Evolutionary conservation across 2,329 filamentous ascomycete genomes (phyloP), one percentile per base, ranked within the genome.

Genomic region (Sporothrix pseudoabietina): DNA sequence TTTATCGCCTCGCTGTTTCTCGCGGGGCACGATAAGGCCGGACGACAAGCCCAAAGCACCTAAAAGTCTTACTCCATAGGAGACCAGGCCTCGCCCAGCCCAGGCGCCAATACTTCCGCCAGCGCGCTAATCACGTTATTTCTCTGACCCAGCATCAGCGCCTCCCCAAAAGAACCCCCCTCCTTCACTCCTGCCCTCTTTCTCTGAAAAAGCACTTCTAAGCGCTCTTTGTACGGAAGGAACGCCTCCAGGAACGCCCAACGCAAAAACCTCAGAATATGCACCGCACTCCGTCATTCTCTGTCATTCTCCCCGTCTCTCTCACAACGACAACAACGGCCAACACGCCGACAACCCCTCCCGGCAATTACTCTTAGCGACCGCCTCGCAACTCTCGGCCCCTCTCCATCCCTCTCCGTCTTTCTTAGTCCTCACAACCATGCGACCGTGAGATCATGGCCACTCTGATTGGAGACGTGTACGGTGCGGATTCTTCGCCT

Each of bases 401-500:
- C 30, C 41, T 16, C 14, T 35, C 8, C 52, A 26, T 47, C n/a
- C 5, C 30, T 16, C 19, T 52, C 44, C 49, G 19, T 72, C 73
- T 71, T 9, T 19, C 61, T n/a, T 26, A 26, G 54, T 14, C 39
- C 16, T 41, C 47, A 12, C 70, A n/a, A 32, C 54, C 69, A 39
- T 26, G 14, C 32, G 16, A 74, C 41, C 47, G 74, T 75, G 79
- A 84, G 84, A 86, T 82, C 83, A 90, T 91, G 89, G 89, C 88
- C 79, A 85, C 88, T 82, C 81, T 90, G 82, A 87, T 90, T 78
- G 87, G 87, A 81, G 93, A 95, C 85, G 90, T 75, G 69, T 65
- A 90, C 84, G 89, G 90, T 83, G 88, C 92, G 82, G 90, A 93
- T 83, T 86, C 90, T 78, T 86, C 88, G 78, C 88, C 89, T 83